Evolutionary conservation across 2,329 filamentous ascomycete genomes (phyloP).

Genomic region (Aspergillus persii): DNA sequence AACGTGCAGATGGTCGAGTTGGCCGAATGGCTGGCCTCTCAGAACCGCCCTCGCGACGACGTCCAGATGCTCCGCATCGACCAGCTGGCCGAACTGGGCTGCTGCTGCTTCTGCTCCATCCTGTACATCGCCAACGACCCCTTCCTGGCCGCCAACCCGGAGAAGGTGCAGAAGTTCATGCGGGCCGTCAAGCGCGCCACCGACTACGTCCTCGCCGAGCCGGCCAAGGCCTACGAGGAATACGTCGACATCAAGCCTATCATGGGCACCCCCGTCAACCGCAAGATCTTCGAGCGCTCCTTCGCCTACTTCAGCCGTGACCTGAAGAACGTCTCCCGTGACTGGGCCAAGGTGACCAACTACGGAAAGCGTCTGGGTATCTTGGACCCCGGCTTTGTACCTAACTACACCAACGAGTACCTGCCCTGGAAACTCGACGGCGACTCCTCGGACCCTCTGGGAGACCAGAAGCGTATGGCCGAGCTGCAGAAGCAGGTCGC

Average conservation of each 20-base stretch:
- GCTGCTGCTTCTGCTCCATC: conserved; percentile 81
- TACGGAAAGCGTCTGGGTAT: conserved; percentile 74
- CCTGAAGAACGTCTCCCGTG: conserved; percentile 69
- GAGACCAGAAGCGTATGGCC: conserved; percentile 73
- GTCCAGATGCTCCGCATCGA: conserved; percentile 81
- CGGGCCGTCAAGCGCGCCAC: conserved; percentile 72
- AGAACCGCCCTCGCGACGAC: conserved; percentile 62
- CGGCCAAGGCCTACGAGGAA: conserved; percentile 63
- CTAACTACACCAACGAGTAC: conserved; percentile 74
- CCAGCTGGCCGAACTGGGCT: conserved; percentile 73
- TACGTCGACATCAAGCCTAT: conserved; percentile 71
- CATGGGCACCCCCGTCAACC: conserved; percentile 67
- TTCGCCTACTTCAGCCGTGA: conserved; percentile 75
- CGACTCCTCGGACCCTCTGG: conserved; percentile 65
- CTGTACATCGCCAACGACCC: conserved; percentile 75
- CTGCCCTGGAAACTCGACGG: conserved; percentile 63
- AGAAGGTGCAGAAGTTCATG: conserved; percentile 66
- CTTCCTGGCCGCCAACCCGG: conserved; percentile 65
- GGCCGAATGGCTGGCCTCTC: conserved; percentile 67
- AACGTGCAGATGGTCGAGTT: conserved; percentile 83
- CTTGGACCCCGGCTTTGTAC: conserved; percentile 59
- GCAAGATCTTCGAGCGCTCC: conserved; percentile 76
- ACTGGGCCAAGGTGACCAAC: conserved; percentile 74
- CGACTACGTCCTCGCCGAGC: conserved; percentile 65
- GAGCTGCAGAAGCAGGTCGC: conserved; percentile 67